Evolutionary conservation across 768 basidiomycete genomes (phyloP).

Genomic region (Rossbeevera mucosa): DNA sequence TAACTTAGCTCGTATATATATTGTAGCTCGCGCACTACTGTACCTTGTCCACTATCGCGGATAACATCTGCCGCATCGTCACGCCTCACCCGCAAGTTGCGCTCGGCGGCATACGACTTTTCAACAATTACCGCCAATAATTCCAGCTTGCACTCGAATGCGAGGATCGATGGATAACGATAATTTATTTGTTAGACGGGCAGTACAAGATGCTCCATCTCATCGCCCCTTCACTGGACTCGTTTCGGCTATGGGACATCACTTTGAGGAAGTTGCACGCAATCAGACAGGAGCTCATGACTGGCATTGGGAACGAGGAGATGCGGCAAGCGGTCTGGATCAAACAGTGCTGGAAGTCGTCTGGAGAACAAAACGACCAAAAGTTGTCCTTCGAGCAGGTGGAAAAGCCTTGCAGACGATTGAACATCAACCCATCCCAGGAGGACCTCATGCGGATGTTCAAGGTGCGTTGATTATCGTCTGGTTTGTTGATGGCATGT

Average conservation of each 20-base stretch:
- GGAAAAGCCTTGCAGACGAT: conserved; percentile 60
- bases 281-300: conserved; percentile 66
- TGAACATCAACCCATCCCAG: conserved; percentile 58
- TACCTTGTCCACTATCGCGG: too few relatives aligned
- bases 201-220: conserved; percentile 85
- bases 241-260: conserved; percentile 59
- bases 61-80: too few relatives aligned
- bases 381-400: conserved; percentile 68
- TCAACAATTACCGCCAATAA: conserved; percentile 68
- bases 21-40: too few relatives aligned
- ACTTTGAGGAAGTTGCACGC: conserved; percentile 62
- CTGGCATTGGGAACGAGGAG: conserved; percentile 58
- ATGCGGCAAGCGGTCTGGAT: conserved; percentile 71
- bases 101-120: too few relatives aligned
- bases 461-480: conserved; percentile 36
- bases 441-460: conserved; percentile 57
- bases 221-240: conserved; percentile 61
- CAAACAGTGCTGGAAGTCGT: conserved; percentile 76
- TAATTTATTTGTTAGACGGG: conserved; percentile 74
- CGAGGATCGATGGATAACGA: conserved; percentile 77
- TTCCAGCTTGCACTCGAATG: conserved; percentile 59
- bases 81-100: too few relatives aligned
- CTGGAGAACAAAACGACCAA: conserved; percentile 58
- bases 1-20: too few relatives aligned
- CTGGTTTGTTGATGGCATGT: neutral